Percentiles rank a stretch among this genome's conserved stretches.
These are phyloP conservation scores for Dryas drummondii DNA, from an alignment of 306 rosid species.

Conservation along the genomic window DNA sequence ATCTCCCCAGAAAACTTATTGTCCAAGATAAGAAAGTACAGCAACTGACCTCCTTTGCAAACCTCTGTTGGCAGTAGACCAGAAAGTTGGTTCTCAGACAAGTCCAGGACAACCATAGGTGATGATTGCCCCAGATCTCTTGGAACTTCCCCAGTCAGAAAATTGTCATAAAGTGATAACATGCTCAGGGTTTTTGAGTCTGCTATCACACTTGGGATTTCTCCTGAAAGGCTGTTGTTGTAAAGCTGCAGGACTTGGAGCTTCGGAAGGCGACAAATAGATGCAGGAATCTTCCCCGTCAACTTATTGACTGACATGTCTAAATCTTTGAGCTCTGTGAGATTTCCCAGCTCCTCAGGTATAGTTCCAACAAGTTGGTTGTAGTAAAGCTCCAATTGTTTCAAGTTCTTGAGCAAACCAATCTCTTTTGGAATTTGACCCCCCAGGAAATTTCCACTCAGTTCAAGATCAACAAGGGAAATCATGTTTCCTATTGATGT, in stretches of 20 bases:
- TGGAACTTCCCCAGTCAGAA: constrained; percentile 66
- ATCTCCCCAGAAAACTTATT: constrained; percentile 74
- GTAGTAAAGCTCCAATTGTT: constrained; percentile 79
- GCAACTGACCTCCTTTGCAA: constrained; percentile 64
- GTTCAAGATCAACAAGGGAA: constrained; percentile 73
- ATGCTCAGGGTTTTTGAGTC: constrained; percentile 60
- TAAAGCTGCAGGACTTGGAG: constrained; percentile 80
- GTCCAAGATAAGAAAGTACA: constrained; percentile 66
- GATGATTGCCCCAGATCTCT: constrained; percentile 68
- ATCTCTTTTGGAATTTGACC: constrained; percentile 72
- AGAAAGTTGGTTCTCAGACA: constrained; percentile 72
- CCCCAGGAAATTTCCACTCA: constrained; percentile 64
- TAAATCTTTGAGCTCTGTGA: constrained; percentile 65
- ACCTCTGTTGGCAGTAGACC: constrained; percentile 79
- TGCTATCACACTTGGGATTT: constrained; percentile 65
- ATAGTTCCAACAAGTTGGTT: constrained; percentile 62
- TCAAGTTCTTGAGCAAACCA: constrained; percentile 60
- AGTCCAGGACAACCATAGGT: constrained; percentile 61
- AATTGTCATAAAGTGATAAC: constrained; percentile 77
- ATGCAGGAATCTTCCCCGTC: constrained; percentile 63
- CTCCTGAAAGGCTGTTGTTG: constrained; percentile 78
- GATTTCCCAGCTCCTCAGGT: constrained; percentile 77
- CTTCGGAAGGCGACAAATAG: constrained; percentile 70
- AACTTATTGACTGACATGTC: constrained; percentile 88
- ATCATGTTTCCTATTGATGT: constrained; percentile 71